These are phyloP conservation scores for Colletotrichum sublineola DNA, from an alignment of 2,329 filamentous ascomycete species.

Conservation along the genomic window DNA sequence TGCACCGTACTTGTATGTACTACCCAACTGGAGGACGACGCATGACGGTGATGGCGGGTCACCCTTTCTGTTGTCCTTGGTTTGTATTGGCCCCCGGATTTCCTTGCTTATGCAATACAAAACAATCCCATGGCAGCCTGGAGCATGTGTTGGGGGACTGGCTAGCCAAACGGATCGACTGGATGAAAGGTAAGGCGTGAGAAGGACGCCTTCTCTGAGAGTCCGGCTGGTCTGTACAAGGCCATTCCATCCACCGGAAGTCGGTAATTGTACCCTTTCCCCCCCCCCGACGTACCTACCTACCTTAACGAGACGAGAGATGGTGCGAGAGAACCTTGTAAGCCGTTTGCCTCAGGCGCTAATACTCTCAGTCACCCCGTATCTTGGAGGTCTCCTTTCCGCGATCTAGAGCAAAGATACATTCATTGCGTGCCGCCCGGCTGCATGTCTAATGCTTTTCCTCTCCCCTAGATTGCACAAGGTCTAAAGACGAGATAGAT, in stretches of 20 bases:
- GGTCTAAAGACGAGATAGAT: neutral
- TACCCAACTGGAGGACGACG: neutral
- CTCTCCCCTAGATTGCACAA: neutral
- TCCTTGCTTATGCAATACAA: constrained; percentile 26
- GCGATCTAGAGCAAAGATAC: neutral
- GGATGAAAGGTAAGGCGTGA: constrained; percentile 22
- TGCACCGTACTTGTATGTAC: neutral
- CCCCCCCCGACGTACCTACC: neutral
- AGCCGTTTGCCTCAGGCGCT: neutral
- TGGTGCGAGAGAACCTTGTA: neutral
- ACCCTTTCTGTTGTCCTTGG: neutral
- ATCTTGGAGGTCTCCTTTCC: neutral
- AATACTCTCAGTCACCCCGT: neutral
- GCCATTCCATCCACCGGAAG: constrained; percentile 31
- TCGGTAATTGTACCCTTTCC: constrained; percentile 27
- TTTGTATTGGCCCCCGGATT: neutral
- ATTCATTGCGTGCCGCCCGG: constrained; percentile 3
- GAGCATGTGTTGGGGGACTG: constrained; percentile 8
- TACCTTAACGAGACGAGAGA: neutral
- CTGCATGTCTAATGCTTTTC: constrained; percentile 9
- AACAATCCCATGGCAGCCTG: constrained; percentile 22
- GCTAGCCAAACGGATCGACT: constrained; percentile 30
- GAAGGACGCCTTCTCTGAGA: neutral
- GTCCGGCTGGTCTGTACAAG: constrained; percentile 11
- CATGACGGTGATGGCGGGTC: constrained; percentile 4